Base-by-base conservation (phyloP, 2,329 filamentous ascomycete genomes). In the Ceratocystis colombiana region DNA sequence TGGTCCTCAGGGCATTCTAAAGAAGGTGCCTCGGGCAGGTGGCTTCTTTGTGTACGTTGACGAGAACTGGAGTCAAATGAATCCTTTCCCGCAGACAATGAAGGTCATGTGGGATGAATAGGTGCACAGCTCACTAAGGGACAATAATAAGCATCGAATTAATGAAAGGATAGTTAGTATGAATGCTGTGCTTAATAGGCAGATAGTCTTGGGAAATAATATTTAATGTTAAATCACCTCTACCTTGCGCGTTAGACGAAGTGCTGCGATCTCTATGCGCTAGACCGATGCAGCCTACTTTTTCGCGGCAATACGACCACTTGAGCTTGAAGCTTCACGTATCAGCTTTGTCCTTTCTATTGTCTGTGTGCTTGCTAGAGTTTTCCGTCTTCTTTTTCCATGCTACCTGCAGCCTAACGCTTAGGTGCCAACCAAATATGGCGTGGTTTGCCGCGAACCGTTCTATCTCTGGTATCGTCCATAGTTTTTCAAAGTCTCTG, bases 1-100 rank as follows among this genome's bases (percentile, higher is more conserved):
- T 0, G 88, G 88, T 0, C 75, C 81, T 0, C 84, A 88, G 74
- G 88, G 88, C 0, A 76, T 84, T 71, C 73, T 90, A 69, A 88
- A 89, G 78, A 87, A 83, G 76, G 78, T 89, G 1, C 75, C 77
- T 0, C 77, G 79, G 7, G 76, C 78, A 0, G 82, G 79, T 0
- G 83, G 82, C 0, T 81, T 80, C 72, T 82, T 77, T 8, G 75
- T 82, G 5, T 90, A 88, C 72, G 77, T 89, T 78, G 80, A 82
- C 46, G 83, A 87, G 74, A 85, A 89, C 71, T 84, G 85, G 77
- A 82, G 84, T 17, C 72, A 71, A 6, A 70, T 78, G 22, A 76
- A 73, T 71, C 76, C 78, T 1, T 81, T 80, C 71, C 80, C 81
- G 0, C 76, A 75, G 0, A 78, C 76, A n/a, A 82, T 82, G 80